A percentile compares a stretch with the other conserved stretches of the same genome.
Evolutionary conservation across 257 asterid genomes (phyloP).

Genomic region (Fraxinus americana): DNA sequence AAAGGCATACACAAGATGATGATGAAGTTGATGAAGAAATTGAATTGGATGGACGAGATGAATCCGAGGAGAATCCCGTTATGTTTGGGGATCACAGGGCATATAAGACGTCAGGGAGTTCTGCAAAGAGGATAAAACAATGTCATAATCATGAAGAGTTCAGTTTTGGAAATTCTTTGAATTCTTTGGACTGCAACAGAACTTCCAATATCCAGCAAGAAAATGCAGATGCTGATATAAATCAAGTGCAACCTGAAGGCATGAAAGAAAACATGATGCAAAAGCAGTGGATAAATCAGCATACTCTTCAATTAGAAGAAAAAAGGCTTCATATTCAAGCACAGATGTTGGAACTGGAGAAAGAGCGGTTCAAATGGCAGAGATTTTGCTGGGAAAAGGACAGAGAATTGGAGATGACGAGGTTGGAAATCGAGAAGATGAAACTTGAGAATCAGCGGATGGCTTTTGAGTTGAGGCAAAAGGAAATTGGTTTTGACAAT

Average conservation of each 20-base stretch:
- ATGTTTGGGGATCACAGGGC: constrained; percentile 30
- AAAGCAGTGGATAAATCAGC: constrained; percentile 40
- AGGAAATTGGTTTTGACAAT: constrained; percentile 35
- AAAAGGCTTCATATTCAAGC: constrained; percentile 43
- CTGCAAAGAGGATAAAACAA: constrained; percentile 34
- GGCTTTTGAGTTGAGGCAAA: constrained; percentile 42
- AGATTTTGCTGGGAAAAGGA: constrained; percentile 46
- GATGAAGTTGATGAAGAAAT: constrained; percentile 59
- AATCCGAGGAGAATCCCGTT: constrained; percentile 41
- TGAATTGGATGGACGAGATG: constrained; percentile 53
- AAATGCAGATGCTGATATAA: constrained; percentile 24
- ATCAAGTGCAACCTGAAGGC: constrained; percentile 28
- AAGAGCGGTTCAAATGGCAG: constrained; percentile 47
- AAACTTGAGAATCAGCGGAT: constrained; percentile 47
- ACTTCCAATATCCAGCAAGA: constrained; percentile 21
- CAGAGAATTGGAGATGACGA: constrained; percentile 39
- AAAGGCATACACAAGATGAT: constrained; percentile 44
- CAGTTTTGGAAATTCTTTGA: constrained; percentile 19
- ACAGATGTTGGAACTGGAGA: constrained; percentile 48
- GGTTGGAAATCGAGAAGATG: constrained; percentile 45
- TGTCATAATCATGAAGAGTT: constrained; percentile 28
- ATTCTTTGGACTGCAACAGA: constrained; percentile 33
- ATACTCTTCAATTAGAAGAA: constrained; percentile 37
- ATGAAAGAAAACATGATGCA: constrained; percentile 27
- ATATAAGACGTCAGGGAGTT: constrained; percentile 24